Evolutionary conservation across 768 basidiomycete species (phyloP).

Genomic region (Trametes punicea): DNA sequence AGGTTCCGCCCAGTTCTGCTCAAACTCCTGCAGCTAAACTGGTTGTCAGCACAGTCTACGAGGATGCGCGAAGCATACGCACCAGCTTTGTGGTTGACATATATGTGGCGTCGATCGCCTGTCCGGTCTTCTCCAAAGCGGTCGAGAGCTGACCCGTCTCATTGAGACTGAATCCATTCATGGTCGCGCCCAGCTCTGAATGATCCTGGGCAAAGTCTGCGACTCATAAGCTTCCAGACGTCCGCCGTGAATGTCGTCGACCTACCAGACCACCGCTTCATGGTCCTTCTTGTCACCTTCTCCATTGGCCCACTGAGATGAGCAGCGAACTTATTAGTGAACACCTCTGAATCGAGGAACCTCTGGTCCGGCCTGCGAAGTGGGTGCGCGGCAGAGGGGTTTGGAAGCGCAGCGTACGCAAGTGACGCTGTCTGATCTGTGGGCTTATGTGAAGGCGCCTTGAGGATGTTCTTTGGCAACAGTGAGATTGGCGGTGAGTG

Average conservation of each 20-base stretch:
- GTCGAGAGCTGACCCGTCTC: slow-evolving; percentile 70
- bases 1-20: slow-evolving; percentile 94
- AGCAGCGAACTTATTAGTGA: slow-evolving; percentile 92
- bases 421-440: slow-evolving; percentile 70
- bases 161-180: slow-evolving; percentile 92
- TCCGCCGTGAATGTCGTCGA: slow-evolving; percentile 7
- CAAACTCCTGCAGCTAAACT: slow-evolving; percentile 83
- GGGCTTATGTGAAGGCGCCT: slow-evolving; percentile 93
- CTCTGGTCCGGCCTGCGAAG: slow-evolving; percentile 92
- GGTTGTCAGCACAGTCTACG: slow-evolving; percentile 1
- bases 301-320: slow-evolving; percentile 94
- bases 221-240: not conserved
- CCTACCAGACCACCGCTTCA: slow-evolving; percentile 94
- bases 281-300: slow-evolving; percentile 86
- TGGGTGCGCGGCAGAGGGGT: slow-evolving; percentile 84
- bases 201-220: slow-evolving; percentile 82
- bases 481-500: slow-evolving; percentile 89
- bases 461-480: slow-evolving; percentile 92
- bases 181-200: slow-evolving; percentile 83
- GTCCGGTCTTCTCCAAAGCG: slow-evolving; percentile 95
- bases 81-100: slow-evolving; percentile 90
- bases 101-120: slow-evolving; percentile 92
- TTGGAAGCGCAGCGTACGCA: slow-evolving; percentile 83
- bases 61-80: slow-evolving; percentile 26
- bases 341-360: slow-evolving; percentile 93